Conservation (phyloP, 1,139 yeast genomes). For the Lodderomyces orthopsilosis region DNA sequence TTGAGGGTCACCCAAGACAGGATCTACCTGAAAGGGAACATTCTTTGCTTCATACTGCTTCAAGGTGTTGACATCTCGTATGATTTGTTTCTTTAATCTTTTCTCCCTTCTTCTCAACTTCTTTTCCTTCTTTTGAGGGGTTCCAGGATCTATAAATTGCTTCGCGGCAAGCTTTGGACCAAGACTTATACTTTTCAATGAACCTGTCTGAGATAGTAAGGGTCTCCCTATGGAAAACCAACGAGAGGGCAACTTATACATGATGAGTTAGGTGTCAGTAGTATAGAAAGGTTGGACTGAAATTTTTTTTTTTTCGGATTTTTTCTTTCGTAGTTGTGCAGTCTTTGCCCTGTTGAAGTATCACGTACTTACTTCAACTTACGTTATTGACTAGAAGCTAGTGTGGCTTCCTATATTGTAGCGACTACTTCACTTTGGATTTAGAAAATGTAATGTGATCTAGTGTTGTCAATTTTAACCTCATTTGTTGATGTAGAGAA, state of each 20-base stretch:
- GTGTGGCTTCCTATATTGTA: too few relatives aligned
- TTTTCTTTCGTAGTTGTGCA: too few relatives aligned
- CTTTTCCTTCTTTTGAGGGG: slow-evolving; percentile 32
- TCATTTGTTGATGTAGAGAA: too few relatives aligned
- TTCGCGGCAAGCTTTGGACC: slow-evolving; percentile 34
- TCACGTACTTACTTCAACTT: too few relatives aligned
- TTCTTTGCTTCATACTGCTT: slow-evolving; percentile 37
- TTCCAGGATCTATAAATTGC: slow-evolving; percentile 25
- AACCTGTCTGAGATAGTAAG: slow-evolving; percentile 8
- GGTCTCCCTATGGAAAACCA: slow-evolving; percentile 20
- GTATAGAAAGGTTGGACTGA: too few relatives aligned
- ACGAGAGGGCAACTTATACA: slow-evolving; percentile 20
- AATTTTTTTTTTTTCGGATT: background rate
- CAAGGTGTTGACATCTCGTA: slow-evolving; percentile 46
- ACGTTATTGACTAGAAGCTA: too few relatives aligned
- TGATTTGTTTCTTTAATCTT: slow-evolving; percentile 42
- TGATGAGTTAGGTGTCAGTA: slow-evolving; percentile 6
- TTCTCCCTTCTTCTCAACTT: slow-evolving; percentile 40
- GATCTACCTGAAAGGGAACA: slow-evolving; percentile 50
- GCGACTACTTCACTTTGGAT: too few relatives aligned
- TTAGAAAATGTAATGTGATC: too few relatives aligned
- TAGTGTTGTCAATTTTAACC: too few relatives aligned
- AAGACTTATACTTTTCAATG: slow-evolving; percentile 1
- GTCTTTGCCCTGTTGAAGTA: too few relatives aligned
- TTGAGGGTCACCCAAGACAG: slow-evolving; percentile 71